These are phyloP conservation scores for Rhizophora mangle DNA, from an alignment of 345 rosid genomes.

Conservation along the genomic window DNA sequence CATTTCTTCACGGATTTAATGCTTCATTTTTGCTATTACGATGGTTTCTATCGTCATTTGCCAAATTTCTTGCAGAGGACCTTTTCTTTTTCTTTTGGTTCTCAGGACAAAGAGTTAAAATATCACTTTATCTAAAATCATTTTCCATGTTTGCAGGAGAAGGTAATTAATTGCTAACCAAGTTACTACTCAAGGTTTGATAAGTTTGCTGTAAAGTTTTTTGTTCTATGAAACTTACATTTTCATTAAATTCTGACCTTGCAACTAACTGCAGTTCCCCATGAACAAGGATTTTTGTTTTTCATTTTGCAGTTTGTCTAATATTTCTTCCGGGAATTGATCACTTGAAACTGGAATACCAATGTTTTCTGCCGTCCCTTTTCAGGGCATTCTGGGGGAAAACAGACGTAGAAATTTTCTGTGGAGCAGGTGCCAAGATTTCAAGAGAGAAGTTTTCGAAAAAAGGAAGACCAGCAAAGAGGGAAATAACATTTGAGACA, in stretches of 20 bases:
- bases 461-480: conserved; percentile 73
- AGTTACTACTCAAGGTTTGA: too few relatives aligned
- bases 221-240: too few relatives aligned
- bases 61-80: too few relatives aligned
- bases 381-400: conserved; percentile 87
- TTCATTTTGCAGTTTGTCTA: not conserved
- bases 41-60: too few relatives aligned
- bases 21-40: too few relatives aligned
- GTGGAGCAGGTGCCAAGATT: conserved; percentile 90
- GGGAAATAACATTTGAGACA: conserved; percentile 86
- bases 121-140: conserved; percentile 90
- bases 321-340: not conserved
- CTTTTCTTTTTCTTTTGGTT: not conserved
- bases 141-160: conserved; percentile 74
- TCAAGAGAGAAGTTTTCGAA: conserved; percentile 84
- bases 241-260: too few relatives aligned
- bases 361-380: not conserved
- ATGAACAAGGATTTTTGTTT: not conserved
- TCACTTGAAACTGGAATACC: not conserved
- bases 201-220: too few relatives aligned
- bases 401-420: conserved; percentile 76
- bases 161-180: conserved; percentile 42
- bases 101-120: conserved; percentile 78
- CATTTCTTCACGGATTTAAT: too few relatives aligned
- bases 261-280: too few relatives aligned